Base-by-base conservation (phyloP, 306 rosid species). In the Quercus gilva region DNA sequence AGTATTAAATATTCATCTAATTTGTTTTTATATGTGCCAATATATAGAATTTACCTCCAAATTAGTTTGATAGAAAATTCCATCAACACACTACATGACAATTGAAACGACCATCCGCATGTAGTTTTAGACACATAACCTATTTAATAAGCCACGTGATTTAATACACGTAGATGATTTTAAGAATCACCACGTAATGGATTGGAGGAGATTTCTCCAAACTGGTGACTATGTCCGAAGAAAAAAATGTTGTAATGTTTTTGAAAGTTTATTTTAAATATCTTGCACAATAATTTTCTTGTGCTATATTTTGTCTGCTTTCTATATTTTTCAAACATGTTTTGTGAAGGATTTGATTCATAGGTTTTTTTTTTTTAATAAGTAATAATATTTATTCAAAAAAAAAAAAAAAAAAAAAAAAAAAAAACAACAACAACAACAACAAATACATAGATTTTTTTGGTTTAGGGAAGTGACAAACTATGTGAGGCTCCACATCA, bases 51-150 rank as follows among this genome's bases (percentile, higher is more conserved):
- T 37, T 37, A 37, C 1, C 45, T 37, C 45, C 11, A 37, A 37
- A 37, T 37, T 37, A 37, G 2, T 37, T 37, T 2, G 45, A 37
- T 37, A 2, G 45, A 37, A 37, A 37, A 37, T 37, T 37, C 2
- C 2, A 7, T 11, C 45, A 7, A 7, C 11, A 37, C 11, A 37
- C 3, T 37, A 37, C 11, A 0, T 37, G 45, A 2, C 45, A 37
- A 37, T 37, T 37, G 0, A 37, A 37, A 37, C 0, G 11, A 7
- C 45, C 0, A 37, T 37, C 2, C 0, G 0, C 0, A 8, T 37
- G 45, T 37, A 37, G 45, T 37, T 37, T 37, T 37, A 7, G 11
- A 7, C 2, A 2, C 0, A 7, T 37, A 0, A 7, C 45, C 10
- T 37, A 37, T 37, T 37, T 37, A 7, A 37, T 7, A 0, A 37